Base-by-base conservation (phyloP, 2,329 filamentous ascomycete genomes). In the Periglandula ipomoeae region DNA sequence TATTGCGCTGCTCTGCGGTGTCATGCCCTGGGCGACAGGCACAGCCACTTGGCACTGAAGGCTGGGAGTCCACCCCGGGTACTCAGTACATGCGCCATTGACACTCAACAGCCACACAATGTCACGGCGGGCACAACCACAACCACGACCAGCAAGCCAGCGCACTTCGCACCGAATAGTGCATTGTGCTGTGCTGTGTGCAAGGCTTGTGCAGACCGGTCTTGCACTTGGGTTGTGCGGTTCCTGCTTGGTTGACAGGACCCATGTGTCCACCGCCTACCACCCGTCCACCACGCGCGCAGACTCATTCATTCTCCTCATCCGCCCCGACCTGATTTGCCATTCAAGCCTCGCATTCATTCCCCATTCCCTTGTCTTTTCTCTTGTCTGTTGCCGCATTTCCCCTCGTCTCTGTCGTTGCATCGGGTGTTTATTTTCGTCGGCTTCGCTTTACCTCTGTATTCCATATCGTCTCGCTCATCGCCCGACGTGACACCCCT, bases 301-400 rank as follows among this genome's bases (percentile, higher is more conserved):
- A 23, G 11, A 26, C 30, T 5, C 41, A 17, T 44, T 17, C 22
- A 44, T 44, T 30, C 34, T 19, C 19, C 17, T 23, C 34, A 20
- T 46, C 44, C 44, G 30, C 30, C 30, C 30, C 30, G 30, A 46
- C 44, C n/a, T 26, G n/a, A 8, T 22, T 39, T 35, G 30, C 43
- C 30, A 45, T 45, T 26, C 34, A 46, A 24, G 44, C 30, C 37
- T 23, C 20, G 26, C 44, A 46, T 46, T 39, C 37, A 15, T 38
- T 20, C n/a, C 27, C 34, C 47, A 34, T 24, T 27, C 41, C 47
- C 34, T 37, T 20, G 20, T 24, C 41, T 23, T 22, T 49, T 46
- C 19, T n/a, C n/a, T n/a, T 15, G 20, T 20, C 43, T 23, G n/a
- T 27, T 39, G 34, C 37, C 23, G 17, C 43, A 15, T n/a, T 39